phyloP scores from a whole-genome alignment of 2,329 filamentous ascomycete genomes.

The Aureobasidium vineae region DNA sequence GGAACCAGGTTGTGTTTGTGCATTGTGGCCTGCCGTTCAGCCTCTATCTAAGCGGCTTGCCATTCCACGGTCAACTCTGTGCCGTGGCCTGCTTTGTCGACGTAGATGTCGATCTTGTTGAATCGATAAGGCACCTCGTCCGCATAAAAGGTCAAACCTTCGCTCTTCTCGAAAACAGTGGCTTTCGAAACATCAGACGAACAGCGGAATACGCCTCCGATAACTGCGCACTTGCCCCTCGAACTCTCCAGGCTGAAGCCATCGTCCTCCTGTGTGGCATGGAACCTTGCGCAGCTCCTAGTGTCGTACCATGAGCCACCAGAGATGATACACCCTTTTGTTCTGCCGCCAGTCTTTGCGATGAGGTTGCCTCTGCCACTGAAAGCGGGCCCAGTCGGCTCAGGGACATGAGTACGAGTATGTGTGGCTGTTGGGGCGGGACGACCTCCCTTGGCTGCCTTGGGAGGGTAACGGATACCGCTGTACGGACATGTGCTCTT shows the following conservation, averaged over 20 bases:
- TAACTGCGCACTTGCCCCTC: constrained; percentile 60
- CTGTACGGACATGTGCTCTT: constrained; percentile 61
- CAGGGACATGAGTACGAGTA: neutral
- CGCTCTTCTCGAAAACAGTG: constrained; percentile 43
- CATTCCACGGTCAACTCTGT: constrained; percentile 42
- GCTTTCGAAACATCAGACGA: constrained; percentile 47
- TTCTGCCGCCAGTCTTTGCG: constrained; percentile 51
- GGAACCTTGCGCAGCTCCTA: constrained; percentile 67
- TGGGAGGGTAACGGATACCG: constrained; percentile 65
- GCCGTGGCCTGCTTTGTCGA: constrained; percentile 34
- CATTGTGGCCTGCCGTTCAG: constrained; percentile 40
- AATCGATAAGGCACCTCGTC: constrained; percentile 45
- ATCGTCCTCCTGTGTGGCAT: constrained; percentile 46
- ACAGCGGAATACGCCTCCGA: constrained; percentile 56
- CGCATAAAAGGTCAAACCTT: constrained; percentile 46
- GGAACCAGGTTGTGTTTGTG: neutral
- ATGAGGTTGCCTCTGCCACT: constrained; percentile 61
- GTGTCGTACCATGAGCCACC: constrained; percentile 65
- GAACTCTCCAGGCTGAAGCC: constrained; percentile 59
- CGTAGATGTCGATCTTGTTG: constrained; percentile 48
- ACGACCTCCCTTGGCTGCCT: constrained; percentile 41
- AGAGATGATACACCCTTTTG: constrained; percentile 65
- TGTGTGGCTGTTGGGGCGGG: constrained; percentile 38
- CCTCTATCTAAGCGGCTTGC: constrained; percentile 35
- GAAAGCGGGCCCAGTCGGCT: constrained; percentile 45